Percentiles rank a stretch among this genome's conserved stretches.
phyloP scores from a whole-genome alignment of 1,284 basidiomycete genomes.

The Austroboletus niveus region DNA sequence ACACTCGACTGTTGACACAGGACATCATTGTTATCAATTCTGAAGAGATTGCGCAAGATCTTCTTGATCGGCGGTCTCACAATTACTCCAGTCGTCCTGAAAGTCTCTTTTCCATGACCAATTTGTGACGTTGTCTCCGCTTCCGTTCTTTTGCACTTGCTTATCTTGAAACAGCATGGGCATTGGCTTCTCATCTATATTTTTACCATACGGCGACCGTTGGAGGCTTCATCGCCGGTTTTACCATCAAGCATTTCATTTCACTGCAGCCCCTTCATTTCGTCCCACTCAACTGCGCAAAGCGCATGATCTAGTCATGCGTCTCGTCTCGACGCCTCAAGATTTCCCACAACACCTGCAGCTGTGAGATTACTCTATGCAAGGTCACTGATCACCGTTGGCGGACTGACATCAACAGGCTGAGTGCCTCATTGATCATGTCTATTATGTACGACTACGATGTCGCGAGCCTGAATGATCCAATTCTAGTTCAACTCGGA shows the following conservation, averaged over 20 bases:
- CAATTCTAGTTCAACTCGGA: constrained; percentile 17
- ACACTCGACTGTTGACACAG: constrained; percentile 19
- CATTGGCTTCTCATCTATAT: constrained; percentile 20
- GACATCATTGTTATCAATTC: constrained; percentile 24
- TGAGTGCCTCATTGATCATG: constrained; percentile 24
- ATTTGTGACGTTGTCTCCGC: constrained; percentile 15
- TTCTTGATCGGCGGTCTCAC: constrained; percentile 17
- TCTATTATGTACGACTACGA: constrained; percentile 26
- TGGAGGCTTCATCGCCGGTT: constrained; percentile 29
- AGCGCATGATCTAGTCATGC: constrained; percentile 18
- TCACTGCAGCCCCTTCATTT: constrained; percentile 16
- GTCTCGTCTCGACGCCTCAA: constrained; percentile 4
- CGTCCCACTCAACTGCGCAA: constrained; percentile 24
- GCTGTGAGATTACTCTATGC: constrained; percentile 6
- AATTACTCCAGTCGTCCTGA: constrained; percentile 26
- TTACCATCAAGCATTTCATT: constrained; percentile 27
- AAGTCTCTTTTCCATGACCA: constrained; percentile 9
- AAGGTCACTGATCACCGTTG: background rate
- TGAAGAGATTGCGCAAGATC: constrained; percentile 22
- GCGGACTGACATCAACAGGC: constrained; percentile 6
- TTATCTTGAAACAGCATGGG: constrained; percentile 15
- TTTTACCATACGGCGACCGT: constrained; percentile 22
- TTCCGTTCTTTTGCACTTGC: background rate
- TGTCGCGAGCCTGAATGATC: constrained; percentile 13
- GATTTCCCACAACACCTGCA: constrained; percentile 18